Conservation (phyloP, 164 flowering plant genomes). For the Aristolochia fimbriata region DNA sequence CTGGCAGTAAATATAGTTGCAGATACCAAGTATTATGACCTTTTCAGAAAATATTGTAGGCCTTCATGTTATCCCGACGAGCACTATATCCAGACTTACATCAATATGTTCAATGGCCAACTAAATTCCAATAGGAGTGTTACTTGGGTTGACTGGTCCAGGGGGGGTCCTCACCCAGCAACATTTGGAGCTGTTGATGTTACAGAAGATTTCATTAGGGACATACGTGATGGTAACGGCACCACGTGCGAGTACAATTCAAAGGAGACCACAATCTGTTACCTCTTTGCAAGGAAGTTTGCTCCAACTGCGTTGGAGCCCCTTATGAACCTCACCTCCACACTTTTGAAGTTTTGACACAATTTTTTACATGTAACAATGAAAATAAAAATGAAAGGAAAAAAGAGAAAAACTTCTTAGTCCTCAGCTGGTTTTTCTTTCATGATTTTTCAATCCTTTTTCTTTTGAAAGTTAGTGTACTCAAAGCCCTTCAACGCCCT, state of each 20-base stretch:
- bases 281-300: constrained; percentile 36
- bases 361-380: neutral
- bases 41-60: constrained; percentile 57
- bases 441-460: too few species aligned
- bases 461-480: too few species aligned
- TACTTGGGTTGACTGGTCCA: constrained; percentile 90
- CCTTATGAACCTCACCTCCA: constrained; percentile 26
- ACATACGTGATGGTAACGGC: constrained; percentile 46
- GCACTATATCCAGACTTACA: constrained; percentile 67
- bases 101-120: constrained; percentile 55
- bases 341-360: constrained; percentile 23
- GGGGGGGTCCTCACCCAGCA: constrained; percentile 74
- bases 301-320: constrained; percentile 27
- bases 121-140: constrained; percentile 54
- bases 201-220: constrained; percentile 43
- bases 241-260: constrained; percentile 52
- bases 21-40: constrained; percentile 57
- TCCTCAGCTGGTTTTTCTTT: too few species aligned
- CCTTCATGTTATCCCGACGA: constrained; percentile 94
- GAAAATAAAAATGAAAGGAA: neutral
- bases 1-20: constrained; percentile 51
- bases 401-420: neutral
- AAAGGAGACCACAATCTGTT: constrained; percentile 20
- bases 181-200: constrained; percentile 32
- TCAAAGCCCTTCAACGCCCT: too few species aligned